phyloP scores from a whole-genome alignment of 257 asterid genomes.

The Solanum boliviense region DNA sequence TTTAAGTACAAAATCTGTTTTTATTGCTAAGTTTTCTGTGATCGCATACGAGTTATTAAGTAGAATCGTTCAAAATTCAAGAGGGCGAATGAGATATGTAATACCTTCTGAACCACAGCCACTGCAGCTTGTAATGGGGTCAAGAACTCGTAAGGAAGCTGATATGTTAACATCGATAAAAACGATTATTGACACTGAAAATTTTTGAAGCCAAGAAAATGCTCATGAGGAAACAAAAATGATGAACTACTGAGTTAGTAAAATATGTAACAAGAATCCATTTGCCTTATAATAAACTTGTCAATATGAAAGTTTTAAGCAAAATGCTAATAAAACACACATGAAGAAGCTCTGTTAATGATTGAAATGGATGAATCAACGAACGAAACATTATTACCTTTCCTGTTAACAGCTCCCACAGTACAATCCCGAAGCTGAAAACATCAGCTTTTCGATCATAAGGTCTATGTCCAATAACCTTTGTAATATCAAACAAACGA shows the following conservation, averaged over 20 bases:
- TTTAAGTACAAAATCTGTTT: not conserved
- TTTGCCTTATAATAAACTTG: not conserved
- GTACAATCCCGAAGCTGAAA: conserved; percentile 64
- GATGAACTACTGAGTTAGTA: not conserved
- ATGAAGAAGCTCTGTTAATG: not conserved
- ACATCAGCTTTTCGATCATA: conserved; percentile 80
- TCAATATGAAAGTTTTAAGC: not conserved
- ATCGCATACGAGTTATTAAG: not conserved
- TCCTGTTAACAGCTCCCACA: conserved; percentile 82
- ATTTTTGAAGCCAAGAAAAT: not conserved
- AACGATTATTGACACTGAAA: conserved; percentile 6
- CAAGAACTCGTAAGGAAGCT: conserved; percentile 67
- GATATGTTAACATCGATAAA: conserved; percentile 14
- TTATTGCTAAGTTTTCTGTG: not conserved
- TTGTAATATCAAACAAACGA: conserved; percentile 3
- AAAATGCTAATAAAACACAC: not conserved
- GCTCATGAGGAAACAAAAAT: not conserved
- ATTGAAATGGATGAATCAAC: not conserved
- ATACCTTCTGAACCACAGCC: conserved; percentile 80
- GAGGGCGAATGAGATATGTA: not conserved
- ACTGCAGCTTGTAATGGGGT: conserved; percentile 89
- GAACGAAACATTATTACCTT: conserved; percentile 28
- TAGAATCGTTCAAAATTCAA: not conserved
- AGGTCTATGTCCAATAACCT: conserved; percentile 81
- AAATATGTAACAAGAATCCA: too few species aligned